These are phyloP conservation scores for Warburgia ugandensis DNA, from an alignment of 164 flowering plant genomes.

Conservation along the genomic window DNA sequence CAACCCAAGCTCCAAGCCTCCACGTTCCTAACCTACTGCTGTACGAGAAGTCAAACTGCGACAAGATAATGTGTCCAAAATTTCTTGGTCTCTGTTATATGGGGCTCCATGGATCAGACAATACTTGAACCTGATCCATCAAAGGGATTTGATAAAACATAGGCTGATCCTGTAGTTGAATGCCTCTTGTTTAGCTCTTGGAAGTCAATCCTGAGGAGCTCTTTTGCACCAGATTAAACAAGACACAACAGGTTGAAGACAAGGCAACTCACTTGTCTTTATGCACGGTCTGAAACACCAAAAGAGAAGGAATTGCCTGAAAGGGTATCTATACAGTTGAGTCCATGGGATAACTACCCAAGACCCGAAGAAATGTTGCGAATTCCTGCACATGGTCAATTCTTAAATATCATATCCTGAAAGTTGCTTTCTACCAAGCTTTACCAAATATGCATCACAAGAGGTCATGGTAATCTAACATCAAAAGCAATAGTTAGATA, in stretches of 20 bases:
- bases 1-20: too few relatives aligned
- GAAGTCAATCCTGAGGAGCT: constrained; percentile 4
- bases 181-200: neutral
- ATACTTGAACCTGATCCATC: neutral
- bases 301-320: constrained; percentile 1
- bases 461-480: too few relatives aligned
- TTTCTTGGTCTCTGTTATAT: too few relatives aligned
- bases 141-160: neutral
- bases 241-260: constrained; percentile 7
- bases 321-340: constrained; percentile 16
- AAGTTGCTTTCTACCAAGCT: too few relatives aligned
- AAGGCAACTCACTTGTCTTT: constrained; percentile 3
- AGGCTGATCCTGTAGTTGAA: neutral
- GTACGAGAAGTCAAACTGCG: too few relatives aligned
- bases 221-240: constrained; percentile 5
- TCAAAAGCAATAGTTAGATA: too few relatives aligned
- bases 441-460: too few relatives aligned
- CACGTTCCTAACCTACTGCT: too few relatives aligned
- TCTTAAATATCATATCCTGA: neutral
- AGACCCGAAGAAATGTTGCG: constrained; percentile 44
- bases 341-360: constrained; percentile 68
- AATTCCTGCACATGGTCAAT: constrained; percentile 34
- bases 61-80: too few relatives aligned
- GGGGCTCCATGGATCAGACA: neutral
- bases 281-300: constrained; percentile 6